Evolutionary conservation across 2,329 filamentous ascomycete genomes (phyloP).

Genomic region (Apiospora phragmitis): DNA sequence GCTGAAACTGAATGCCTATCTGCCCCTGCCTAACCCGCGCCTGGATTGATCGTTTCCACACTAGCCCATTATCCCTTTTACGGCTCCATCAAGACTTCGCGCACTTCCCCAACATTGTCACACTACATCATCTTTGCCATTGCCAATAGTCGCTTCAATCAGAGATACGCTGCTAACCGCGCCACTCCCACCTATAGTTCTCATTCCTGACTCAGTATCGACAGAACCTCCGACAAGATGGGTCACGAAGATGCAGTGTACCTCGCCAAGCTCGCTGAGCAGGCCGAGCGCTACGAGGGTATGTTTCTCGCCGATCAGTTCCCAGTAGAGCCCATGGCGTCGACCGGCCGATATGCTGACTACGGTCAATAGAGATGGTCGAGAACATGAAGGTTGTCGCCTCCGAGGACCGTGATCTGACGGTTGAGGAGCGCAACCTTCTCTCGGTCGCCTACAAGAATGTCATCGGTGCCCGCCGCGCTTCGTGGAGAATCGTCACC

Average conservation of each 20-base stretch:
- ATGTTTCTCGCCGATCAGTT: conserved; percentile 35
- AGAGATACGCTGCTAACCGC: conserved; percentile 8
- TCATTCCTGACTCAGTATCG: conserved; percentile 12
- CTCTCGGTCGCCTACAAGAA: conserved; percentile 99
- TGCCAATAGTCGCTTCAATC: conserved; percentile 1
- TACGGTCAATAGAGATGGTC: conserved; percentile 77
- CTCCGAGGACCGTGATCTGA: conserved; percentile 79
- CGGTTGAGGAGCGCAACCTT: conserved; percentile 95
- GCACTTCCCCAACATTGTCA: conserved; percentile 7
- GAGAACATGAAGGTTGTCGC: conserved; percentile 99
- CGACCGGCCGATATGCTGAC: conserved; percentile 1
- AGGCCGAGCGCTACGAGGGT: conserved; percentile 99
- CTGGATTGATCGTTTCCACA: not conserved
- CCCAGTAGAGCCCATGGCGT: not conserved
- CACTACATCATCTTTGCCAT: not conserved
- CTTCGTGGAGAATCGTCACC: conserved; percentile 97
- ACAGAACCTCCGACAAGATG: conserved; percentile 66
- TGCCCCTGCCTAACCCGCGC: not conserved
- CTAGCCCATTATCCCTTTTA: not conserved
- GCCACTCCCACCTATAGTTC: not conserved
- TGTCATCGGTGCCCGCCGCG: conserved; percentile 94
- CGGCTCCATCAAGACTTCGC: not conserved
- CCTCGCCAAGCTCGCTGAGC: conserved; percentile 99
- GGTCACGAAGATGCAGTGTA: conserved; percentile 99
- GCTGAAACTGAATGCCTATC: not conserved